A percentile compares a stretch with the other conserved stretches of the same genome.
phyloP scores from a whole-genome alignment of 1,284 basidiomycete genomes.

The Apiotrichum gracile region DNA sequence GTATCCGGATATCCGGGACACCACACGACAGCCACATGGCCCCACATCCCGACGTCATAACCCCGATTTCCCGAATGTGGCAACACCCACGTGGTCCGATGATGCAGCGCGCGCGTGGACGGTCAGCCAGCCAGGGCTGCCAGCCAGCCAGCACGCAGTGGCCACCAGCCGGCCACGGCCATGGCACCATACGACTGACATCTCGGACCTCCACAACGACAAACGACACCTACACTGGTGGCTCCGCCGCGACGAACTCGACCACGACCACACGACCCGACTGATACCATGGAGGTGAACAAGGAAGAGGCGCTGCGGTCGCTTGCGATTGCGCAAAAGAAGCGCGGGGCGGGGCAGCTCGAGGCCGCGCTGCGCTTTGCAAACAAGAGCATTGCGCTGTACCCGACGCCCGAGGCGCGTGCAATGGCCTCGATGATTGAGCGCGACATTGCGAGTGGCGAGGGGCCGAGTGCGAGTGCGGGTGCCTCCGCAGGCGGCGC shows the following conservation, averaged over 20 bases:
- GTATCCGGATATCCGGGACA: no score
- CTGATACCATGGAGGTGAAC: slow-evolving; percentile 69
- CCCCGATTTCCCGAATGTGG: no score
- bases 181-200: no score
- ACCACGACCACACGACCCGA: neutral
- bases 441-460: slow-evolving; percentile 33
- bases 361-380: slow-evolving; percentile 80
- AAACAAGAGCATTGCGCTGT: slow-evolving; percentile 80
- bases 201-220: no score
- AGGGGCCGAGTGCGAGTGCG: neutral
- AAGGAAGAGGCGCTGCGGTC: slow-evolving; percentile 80
- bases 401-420: slow-evolving; percentile 71
- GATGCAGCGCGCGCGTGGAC: no score
- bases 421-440: slow-evolving; percentile 46
- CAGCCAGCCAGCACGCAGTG: no score
- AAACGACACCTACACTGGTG: neutral
- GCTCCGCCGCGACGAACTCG: no score
- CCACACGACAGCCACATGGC: no score
- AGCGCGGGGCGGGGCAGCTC: slow-evolving; percentile 65
- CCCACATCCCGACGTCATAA: no score
- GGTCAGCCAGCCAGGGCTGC: no score
- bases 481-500: slow-evolving; percentile 6
- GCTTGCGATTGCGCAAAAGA: slow-evolving; percentile 67
- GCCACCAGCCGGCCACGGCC: no score
- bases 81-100: no score